Conservation (phyloP, 768 basidiomycete genomes). For the Amyloporia xantha region DNA sequence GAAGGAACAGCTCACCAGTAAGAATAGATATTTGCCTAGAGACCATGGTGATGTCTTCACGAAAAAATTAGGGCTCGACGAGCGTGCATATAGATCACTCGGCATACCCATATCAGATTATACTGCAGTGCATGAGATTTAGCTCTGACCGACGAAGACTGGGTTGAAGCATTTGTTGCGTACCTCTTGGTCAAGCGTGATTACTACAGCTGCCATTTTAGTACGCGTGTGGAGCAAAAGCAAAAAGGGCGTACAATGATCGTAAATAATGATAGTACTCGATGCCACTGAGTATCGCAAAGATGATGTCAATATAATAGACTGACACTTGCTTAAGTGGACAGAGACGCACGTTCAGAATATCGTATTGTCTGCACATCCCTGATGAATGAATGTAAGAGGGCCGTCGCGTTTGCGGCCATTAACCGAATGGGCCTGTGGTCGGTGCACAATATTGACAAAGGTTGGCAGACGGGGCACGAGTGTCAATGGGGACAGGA, state of each 20-base stretch:
- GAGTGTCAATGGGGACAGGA: too few relatives aligned
- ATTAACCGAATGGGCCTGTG: too few relatives aligned
- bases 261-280: conserved; percentile 44
- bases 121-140: conserved; percentile 29
- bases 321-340: too few relatives aligned
- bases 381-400: conserved; percentile 6
- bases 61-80: neutral
- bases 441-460: too few relatives aligned
- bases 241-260: conserved; percentile 34
- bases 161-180: conserved; percentile 10
- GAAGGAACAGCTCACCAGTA: conserved; percentile 33
- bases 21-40: conserved; percentile 46
- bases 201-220: conserved; percentile 26
- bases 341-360: conserved; percentile 13
- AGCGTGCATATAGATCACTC: neutral
- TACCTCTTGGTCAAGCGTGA: conserved; percentile 50
- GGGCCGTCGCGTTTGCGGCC: neutral
- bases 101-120: conserved; percentile 48
- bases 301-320: too few relatives aligned
- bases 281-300: conserved; percentile 37
- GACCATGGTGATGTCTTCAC: conserved; percentile 48
- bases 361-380: conserved; percentile 14
- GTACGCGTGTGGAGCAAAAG: neutral
- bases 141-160: too few relatives aligned
- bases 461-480: too few relatives aligned